These are phyloP conservation scores for Brassica nigra DNA, from an alignment of 345 rosid species.

Conservation along the genomic window DNA sequence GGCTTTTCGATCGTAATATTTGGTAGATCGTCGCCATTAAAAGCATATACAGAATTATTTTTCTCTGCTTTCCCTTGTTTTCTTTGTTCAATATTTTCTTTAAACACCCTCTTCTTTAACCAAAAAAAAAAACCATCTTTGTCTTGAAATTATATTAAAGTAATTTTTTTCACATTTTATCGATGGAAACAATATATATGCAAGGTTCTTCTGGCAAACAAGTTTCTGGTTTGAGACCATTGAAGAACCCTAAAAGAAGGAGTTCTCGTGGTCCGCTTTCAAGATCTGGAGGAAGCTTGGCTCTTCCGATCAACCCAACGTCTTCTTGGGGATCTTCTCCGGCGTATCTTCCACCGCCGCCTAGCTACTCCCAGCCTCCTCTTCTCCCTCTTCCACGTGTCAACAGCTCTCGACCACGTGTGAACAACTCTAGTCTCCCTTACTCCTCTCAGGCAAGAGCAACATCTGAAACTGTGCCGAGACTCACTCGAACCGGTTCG, in stretches of 20 bases:
- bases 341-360: constrained; percentile 38
- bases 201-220: constrained; percentile 44
- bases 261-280: constrained; percentile 41
- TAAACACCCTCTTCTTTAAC: background rate
- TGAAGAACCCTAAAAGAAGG: constrained; percentile 47
- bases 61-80: background rate
- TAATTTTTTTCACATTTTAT: no score
- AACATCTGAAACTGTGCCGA: constrained; percentile 12
- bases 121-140: background rate
- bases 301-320: constrained; percentile 33
- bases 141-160: background rate
- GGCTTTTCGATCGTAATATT: constrained; percentile 45
- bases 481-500: constrained; percentile 34
- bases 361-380: constrained; percentile 52
- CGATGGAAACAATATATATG: constrained; percentile 52
- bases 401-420: constrained; percentile 38
- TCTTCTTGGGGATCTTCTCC: constrained; percentile 32
- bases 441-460: background rate
- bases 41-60: constrained; percentile 14
- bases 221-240: constrained; percentile 44
- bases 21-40: constrained; percentile 47
- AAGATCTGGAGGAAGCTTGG: constrained; percentile 48
- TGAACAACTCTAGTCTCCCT: constrained; percentile 29
- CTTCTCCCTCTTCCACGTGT: constrained; percentile 36
- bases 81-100: background rate